Evolutionary conservation across 306 rosid genomes (phyloP).

Genomic region (Castanea crenata): DNA sequence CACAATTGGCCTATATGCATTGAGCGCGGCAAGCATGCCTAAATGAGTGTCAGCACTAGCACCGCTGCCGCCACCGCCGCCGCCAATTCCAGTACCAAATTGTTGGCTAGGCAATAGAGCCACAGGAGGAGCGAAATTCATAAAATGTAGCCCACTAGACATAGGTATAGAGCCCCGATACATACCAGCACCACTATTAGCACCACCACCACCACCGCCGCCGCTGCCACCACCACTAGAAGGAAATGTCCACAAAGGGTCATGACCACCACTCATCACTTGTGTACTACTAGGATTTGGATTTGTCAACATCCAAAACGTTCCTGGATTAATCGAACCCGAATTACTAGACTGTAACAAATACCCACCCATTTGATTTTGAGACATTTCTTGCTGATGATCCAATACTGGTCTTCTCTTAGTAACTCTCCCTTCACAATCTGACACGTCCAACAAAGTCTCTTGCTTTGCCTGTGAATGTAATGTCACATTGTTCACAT

Average conservation of each 20-base stretch:
- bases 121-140: constrained; percentile 84
- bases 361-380: constrained; percentile 51
- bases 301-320: constrained; percentile 74
- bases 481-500: constrained; percentile 27
- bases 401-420: constrained; percentile 68
- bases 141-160: constrained; percentile 65
- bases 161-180: constrained; percentile 47
- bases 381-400: constrained; percentile 52
- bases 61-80: not conserved
- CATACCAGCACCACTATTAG: constrained; percentile 22
- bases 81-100: constrained; percentile 34
- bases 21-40: constrained; percentile 69
- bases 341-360: constrained; percentile 58
- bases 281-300: constrained; percentile 27
- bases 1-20: constrained; percentile 55
- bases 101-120: constrained; percentile 61
- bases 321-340: constrained; percentile 63
- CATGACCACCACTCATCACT: constrained; percentile 20
- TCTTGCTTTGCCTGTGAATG: constrained; percentile 57
- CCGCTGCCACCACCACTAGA: not conserved
- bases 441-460: constrained; percentile 23
- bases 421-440: constrained; percentile 28
- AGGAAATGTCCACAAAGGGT: constrained; percentile 54
- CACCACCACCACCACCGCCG: not conserved
- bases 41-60: constrained; percentile 47